Conservation (phyloP, 2,329 filamentous ascomycete genomes). For the Harringtonia aguacate region DNA sequence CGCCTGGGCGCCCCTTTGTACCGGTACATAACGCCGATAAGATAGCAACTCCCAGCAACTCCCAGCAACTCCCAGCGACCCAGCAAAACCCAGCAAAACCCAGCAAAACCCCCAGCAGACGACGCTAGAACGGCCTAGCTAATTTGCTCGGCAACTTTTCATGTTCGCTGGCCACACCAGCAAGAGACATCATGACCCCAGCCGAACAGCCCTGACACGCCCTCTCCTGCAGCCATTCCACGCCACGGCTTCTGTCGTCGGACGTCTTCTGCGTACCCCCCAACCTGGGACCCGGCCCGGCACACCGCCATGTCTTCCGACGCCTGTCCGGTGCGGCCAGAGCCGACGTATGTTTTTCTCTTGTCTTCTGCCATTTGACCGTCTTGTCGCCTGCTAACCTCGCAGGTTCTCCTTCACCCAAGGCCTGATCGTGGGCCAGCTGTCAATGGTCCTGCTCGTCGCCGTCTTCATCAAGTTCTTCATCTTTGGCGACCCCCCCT, state of each 20-base stretch:
- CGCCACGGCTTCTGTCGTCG: neutral
- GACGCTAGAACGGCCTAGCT: neutral
- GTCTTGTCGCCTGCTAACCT: neutral
- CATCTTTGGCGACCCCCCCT: slow-evolving; percentile 92
- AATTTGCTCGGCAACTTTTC: neutral
- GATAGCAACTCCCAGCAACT: too few relatives aligned
- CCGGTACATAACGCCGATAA: too few relatives aligned
- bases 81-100: neutral
- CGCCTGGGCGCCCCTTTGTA: too few relatives aligned
- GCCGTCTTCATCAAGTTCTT: slow-evolving; percentile 99
- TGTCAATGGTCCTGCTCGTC: slow-evolving; percentile 83
- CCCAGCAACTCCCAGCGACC: neutral
- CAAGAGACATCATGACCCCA: neutral
- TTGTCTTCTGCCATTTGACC: neutral
- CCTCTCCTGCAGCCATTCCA: neutral
- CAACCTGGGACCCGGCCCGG: neutral
- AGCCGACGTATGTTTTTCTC: slow-evolving; percentile 32
- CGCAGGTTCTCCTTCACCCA: slow-evolving; percentile 79
- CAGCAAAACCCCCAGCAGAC: neutral
- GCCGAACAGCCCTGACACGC: neutral
- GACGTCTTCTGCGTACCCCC: neutral
- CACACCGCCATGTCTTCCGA: slow-evolving; percentile 25
- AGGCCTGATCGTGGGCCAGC: slow-evolving; percentile 83
- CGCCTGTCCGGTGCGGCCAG: slow-evolving; percentile 28
- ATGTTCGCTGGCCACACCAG: too few relatives aligned